Evolutionary conservation across 129 eudicot species (phyloP).

Genomic region (Smallanthus sonchifolius): DNA sequence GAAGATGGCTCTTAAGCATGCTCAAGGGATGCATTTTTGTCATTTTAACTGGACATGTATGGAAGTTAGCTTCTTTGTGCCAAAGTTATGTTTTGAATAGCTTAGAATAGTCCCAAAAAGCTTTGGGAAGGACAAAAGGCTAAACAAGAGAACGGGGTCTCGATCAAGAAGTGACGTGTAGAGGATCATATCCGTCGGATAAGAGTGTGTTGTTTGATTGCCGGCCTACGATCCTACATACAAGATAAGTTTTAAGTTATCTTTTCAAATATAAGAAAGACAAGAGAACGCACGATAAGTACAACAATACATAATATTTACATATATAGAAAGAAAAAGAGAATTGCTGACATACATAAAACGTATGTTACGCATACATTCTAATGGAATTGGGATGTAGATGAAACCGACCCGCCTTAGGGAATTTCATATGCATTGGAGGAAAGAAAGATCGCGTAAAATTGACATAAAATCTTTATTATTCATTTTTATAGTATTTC

Average conservation of each 20-base stretch:
- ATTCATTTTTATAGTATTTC: neutral
- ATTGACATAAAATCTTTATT: neutral
- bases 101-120: neutral
- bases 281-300: neutral
- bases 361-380: neutral
- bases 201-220: conserved; percentile 11
- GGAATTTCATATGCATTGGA: neutral
- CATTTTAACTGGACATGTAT: conserved; percentile 20
- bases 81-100: neutral
- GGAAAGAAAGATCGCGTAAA: neutral
- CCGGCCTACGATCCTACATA: neutral
- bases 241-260: neutral
- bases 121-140: conserved; percentile 8
- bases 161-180: neutral
- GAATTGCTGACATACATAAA: neutral
- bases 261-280: neutral
- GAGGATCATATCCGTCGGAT: neutral
- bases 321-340: neutral
- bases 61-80: conserved; percentile 24
- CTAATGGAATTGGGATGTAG: neutral
- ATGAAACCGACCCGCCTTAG: neutral
- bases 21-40: conserved; percentile 27
- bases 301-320: neutral
- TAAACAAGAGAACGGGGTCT: conserved; percentile 12
- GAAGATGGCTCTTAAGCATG: conserved; percentile 37